phyloP scores from a whole-genome alignment of 495 filamentous ascomycete genomes.

The Daldinia vernicosa region DNA sequence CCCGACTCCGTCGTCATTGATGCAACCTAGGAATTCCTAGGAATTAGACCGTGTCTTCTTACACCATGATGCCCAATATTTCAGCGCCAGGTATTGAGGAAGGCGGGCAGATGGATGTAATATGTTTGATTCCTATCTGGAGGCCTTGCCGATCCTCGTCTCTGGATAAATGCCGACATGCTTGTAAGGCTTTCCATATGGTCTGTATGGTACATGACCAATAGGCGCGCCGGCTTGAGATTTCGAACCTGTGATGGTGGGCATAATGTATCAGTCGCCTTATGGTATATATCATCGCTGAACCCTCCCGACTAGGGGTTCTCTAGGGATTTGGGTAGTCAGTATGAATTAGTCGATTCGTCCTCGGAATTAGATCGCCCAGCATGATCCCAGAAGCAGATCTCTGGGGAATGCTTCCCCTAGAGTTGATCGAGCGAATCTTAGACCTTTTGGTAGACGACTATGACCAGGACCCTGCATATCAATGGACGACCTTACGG shows the following conservation, averaged over 20 bases:
- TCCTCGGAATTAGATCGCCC: slow-evolving; percentile 9
- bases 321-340: slow-evolving; percentile 6
- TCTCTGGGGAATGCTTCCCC: slow-evolving; percentile 32
- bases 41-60: slow-evolving; percentile 14
- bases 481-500: slow-evolving; percentile 37
- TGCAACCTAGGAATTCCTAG: slow-evolving; percentile 23
- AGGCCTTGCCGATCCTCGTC: slow-evolving; percentile 25
- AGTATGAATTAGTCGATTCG: slow-evolving; percentile 13
- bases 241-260: slow-evolving; percentile 14
- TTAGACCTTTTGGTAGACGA: slow-evolving; percentile 35
- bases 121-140: slow-evolving; percentile 18
- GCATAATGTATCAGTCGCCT: not conserved
- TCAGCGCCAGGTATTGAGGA: slow-evolving; percentile 25
- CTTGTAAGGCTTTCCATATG: slow-evolving; percentile 10
- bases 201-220: slow-evolving; percentile 16
- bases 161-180: slow-evolving; percentile 35
- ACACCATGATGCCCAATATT: slow-evolving; percentile 26
- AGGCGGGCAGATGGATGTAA: slow-evolving; percentile 28
- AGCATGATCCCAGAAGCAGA: slow-evolving; percentile 25
- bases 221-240: slow-evolving; percentile 11
- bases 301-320: slow-evolving; percentile 1
- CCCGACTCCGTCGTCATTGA: slow-evolving; percentile 26
- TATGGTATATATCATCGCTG: slow-evolving; percentile 27
- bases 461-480: slow-evolving; percentile 36
- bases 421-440: slow-evolving; percentile 37